Evolutionary conservation across 176 grass and related monocot genomes (phyloP).

Genomic region (Carex parvula): DNA sequence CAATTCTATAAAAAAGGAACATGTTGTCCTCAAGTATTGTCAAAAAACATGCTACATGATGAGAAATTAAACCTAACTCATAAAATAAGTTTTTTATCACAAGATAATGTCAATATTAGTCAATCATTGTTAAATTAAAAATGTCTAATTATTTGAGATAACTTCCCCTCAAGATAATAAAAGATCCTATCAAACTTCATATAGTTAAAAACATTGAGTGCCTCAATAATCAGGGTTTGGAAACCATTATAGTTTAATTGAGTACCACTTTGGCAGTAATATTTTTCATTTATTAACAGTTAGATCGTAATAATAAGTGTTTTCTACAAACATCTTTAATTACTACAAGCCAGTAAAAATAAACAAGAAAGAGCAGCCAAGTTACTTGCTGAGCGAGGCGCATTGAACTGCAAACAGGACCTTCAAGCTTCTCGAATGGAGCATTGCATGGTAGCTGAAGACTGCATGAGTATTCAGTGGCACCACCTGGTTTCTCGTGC

Average conservation of each 20-base stretch:
- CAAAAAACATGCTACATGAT: not conserved
- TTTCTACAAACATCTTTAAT: not conserved
- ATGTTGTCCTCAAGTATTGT: not conserved
- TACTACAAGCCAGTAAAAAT: not conserved
- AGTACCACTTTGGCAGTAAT: not conserved
- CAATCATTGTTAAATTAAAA: not conserved
- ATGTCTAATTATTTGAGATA: not conserved
- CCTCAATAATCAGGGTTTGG: not conserved
- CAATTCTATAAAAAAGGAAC: not conserved
- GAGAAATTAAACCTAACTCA: constrained; percentile 3
- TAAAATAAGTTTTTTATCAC: not conserved
- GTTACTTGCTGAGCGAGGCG: constrained; percentile 87
- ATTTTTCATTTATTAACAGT: constrained; percentile 6
- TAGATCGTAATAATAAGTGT: constrained; percentile 9
- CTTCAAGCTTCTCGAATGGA: constrained; percentile 91
- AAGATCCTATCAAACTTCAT: not conserved
- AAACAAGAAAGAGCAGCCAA: constrained; percentile 11
- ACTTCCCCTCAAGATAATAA: not conserved
- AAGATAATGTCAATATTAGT: not conserved
- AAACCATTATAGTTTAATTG: not conserved
- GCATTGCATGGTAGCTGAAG: constrained; percentile 97
- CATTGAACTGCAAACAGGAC: constrained; percentile 87
- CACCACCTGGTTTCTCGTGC: constrained; percentile 62
- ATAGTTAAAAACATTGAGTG: not conserved
- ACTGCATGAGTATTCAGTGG: constrained; percentile 86